Evolutionary conservation across 164 flowering plant species (phyloP), one percentile per base, ranked within the genome.

Genomic region (Berberis thunbergii): DNA sequence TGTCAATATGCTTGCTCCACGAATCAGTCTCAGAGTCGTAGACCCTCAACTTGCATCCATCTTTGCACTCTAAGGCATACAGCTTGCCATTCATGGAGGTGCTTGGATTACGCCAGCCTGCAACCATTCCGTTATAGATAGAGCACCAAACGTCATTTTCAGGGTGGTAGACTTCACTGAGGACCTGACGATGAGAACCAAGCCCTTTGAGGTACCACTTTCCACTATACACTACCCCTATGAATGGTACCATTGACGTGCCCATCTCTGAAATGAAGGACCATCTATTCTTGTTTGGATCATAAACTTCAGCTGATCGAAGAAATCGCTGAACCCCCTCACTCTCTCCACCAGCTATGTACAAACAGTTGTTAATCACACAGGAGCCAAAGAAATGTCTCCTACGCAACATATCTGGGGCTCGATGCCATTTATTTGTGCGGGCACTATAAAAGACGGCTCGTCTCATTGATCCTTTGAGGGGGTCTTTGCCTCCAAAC

Each of bases 361-460:
- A 89, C 70, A 90, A 74, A 70, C 95, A 83, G 64, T 90, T 90
- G 79, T 90, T 88, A 57, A 90, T 90, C 50, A 90, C 91, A 72
- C 97, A 86, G 1, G 92, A 81, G 10, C 94, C 92, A 65, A 83
- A 87, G 67, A 86, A 84, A 73, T 84, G 87, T 40, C 92, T 72
- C 45, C 94, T 64, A 6, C 90, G 83, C 26, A 84, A 82, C 97
- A 90, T 86, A 68, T 84, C 97, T 2, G 95, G 97, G 7, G 92
- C 97, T n/a, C 95, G 89, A 71, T 83, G 95, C 97, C 97, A 90
- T 67, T 82, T 87, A 61, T 87, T 90, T 41, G 92, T 90, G 59
- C 97, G 70, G 2, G 95, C 90, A 69, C 80, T 90, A 58, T 86
- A 90, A 69, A 72, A 90, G 7, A 87, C 74, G 44, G 84, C 94